Conservation (phyloP, 805 yeast genomes). For the Hanseniaspora hatyaiensis region DNA sequence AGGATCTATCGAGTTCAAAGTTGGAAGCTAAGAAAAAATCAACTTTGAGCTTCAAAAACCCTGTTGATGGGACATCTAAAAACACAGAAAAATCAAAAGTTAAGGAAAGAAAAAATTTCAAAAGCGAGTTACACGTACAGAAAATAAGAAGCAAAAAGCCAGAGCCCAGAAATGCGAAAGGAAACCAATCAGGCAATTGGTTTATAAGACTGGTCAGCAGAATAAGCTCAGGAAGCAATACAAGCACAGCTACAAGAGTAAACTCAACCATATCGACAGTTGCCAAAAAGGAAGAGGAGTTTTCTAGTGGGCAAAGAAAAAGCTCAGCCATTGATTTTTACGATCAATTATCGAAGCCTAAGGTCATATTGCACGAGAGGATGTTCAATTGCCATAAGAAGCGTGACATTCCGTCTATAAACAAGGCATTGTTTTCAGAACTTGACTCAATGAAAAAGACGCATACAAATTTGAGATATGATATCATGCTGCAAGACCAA, state of each 20-base stretch:
- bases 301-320: too few species aligned
- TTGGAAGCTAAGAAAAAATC: not conserved
- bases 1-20: constrained; percentile 14
- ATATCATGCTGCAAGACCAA: not conserved
- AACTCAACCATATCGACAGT: not conserved
- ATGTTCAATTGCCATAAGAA: not conserved
- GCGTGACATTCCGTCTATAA: not conserved
- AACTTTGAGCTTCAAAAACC: too few species aligned
- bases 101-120: not conserved
- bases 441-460: not conserved
- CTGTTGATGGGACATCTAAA: not conserved
- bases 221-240: constrained; percentile 2
- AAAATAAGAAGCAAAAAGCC: not conserved
- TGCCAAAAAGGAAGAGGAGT: not conserved
- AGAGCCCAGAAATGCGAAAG: too few species aligned
- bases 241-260: not conserved
- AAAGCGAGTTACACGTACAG: not conserved
- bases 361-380: constrained; percentile 4
- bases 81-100: not conserved
- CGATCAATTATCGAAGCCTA: too few species aligned
- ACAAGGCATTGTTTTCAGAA: not conserved
- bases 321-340: too few species aligned
- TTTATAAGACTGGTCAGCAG: constrained; percentile 9
- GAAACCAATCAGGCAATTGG: too few species aligned
- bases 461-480: not conserved